A percentile compares a stretch with the other conserved stretches of the same genome.
Conservation (phyloP, 345 rosid genomes). For the Clausena lansium region DNA sequence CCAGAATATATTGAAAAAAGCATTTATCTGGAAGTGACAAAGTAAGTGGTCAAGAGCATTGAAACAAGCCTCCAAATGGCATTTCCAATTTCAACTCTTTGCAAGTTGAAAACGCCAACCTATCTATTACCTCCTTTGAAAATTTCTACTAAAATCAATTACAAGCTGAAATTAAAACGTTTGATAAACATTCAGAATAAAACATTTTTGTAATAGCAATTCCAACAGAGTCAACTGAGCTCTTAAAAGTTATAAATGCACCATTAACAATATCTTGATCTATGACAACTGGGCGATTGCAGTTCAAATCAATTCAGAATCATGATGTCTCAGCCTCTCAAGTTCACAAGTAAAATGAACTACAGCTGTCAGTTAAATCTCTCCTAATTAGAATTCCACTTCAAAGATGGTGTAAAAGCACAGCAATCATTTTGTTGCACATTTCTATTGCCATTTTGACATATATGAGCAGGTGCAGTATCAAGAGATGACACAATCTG, state of each 20-base stretch:
- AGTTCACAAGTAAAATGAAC: not conserved
- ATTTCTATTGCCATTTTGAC: not conserved
- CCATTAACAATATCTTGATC: not conserved
- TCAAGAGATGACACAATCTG: constrained; percentile 3
- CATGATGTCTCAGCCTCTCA: not conserved
- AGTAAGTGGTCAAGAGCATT: not conserved
- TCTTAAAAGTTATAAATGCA: not conserved
- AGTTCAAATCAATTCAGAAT: not conserved
- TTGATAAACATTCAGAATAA: constrained; percentile 1
- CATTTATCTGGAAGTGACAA: not conserved
- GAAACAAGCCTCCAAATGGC: not conserved
- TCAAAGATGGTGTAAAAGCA: not conserved
- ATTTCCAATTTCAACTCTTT: not conserved
- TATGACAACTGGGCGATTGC: not conserved
- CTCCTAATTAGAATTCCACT: not conserved
- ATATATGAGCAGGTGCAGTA: constrained; percentile 15
- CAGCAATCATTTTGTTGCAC: not conserved
- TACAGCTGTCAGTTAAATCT: too few species aligned
- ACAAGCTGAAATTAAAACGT: not conserved
- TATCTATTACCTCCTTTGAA: not conserved
- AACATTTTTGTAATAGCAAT: not conserved
- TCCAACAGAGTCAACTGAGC: not conserved
- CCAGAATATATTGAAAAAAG: constrained; percentile 13
- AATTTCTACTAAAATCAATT: constrained; percentile 1
- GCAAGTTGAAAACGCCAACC: not conserved